phyloP scores from a whole-genome alignment of 2,329 filamentous ascomycete species.

The Allantophomopsis lycopodina region DNA sequence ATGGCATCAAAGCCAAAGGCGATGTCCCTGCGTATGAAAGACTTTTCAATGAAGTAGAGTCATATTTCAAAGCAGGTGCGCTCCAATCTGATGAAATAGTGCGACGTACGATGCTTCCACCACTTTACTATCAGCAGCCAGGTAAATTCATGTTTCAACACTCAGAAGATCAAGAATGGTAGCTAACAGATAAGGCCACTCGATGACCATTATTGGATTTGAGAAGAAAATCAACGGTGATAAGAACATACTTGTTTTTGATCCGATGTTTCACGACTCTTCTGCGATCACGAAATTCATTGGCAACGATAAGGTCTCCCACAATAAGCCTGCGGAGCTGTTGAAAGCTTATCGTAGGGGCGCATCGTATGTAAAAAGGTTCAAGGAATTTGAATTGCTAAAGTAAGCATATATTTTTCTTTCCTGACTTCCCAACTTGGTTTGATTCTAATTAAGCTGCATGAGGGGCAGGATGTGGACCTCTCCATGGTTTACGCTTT shows the following conservation, averaged over 20 bases:
- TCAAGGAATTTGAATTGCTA: slow-evolving; percentile 68
- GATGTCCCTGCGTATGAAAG: slow-evolving; percentile 16
- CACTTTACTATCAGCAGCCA: slow-evolving; percentile 81
- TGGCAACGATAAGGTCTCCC: slow-evolving; percentile 28
- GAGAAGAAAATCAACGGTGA: slow-evolving; percentile 53
- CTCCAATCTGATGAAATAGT: slow-evolving; percentile 43
- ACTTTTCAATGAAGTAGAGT: slow-evolving; percentile 55
- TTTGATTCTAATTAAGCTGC: too few species aligned
- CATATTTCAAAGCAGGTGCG: slow-evolving; percentile 55
- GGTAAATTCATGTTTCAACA: slow-evolving; percentile 26
- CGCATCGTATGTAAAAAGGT: slow-evolving; percentile 51
- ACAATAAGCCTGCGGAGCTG: slow-evolving; percentile 33
- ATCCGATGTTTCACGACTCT: slow-evolving; percentile 68
- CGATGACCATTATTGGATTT: slow-evolving; percentile 77
- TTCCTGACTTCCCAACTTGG: too few species aligned
- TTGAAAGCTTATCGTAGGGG: slow-evolving; percentile 65
- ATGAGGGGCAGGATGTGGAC: too few species aligned
- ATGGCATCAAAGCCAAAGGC: slow-evolving; percentile 38
- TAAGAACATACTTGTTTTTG: slow-evolving; percentile 69
- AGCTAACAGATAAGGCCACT: slow-evolving; percentile 48
- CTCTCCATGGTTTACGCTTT: too few species aligned
- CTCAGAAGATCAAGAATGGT: background rate
- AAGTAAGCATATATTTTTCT: slow-evolving; percentile 34
- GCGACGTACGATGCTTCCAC: slow-evolving; percentile 58
- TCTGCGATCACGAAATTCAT: slow-evolving; percentile 45